Conservation (phyloP, 805 yeast species). For the Saccharomycopsis oosterbeekiorum region DNA sequence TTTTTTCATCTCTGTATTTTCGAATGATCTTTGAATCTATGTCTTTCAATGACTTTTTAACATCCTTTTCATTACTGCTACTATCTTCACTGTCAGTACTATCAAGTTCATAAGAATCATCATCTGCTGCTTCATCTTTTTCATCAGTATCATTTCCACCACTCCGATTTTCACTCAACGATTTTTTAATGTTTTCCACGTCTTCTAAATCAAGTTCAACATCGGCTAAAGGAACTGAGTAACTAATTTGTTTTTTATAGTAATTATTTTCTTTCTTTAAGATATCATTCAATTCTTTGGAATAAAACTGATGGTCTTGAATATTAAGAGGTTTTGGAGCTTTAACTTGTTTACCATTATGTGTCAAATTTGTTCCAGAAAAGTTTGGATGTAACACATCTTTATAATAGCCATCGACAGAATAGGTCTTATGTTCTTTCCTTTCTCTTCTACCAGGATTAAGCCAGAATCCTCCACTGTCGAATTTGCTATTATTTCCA, state of each 20-base stretch:
- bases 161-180: slow-evolving; percentile 14
- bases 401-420: slow-evolving; percentile 66
- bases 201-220: slow-evolving; percentile 43
- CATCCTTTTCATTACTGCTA: slow-evolving; percentile 8
- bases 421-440: slow-evolving; percentile 61
- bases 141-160: slow-evolving; percentile 17
- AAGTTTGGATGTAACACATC: slow-evolving; percentile 39
- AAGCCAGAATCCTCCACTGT: slow-evolving; percentile 46
- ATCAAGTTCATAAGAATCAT: slow-evolving; percentile 5
- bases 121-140: neutral
- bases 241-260: slow-evolving; percentile 49
- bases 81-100: neutral
- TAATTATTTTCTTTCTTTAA: slow-evolving; percentile 57
- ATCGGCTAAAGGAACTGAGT: slow-evolving; percentile 48
- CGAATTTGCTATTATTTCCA: slow-evolving; percentile 22
- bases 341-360: slow-evolving; percentile 32
- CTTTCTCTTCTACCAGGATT: slow-evolving; percentile 70
- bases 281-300: slow-evolving; percentile 41
- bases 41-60: slow-evolving; percentile 18
- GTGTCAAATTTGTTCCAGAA: slow-evolving; percentile 17
- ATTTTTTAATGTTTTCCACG: slow-evolving; percentile 22
- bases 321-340: slow-evolving; percentile 57
- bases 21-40: slow-evolving; percentile 16
- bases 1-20: slow-evolving; percentile 10
- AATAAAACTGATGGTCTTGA: slow-evolving; percentile 69